These are phyloP conservation scores for Trichoderma sp. DNA, from an alignment of 2,329 filamentous ascomycete genomes.

Conservation along the genomic window DNA sequence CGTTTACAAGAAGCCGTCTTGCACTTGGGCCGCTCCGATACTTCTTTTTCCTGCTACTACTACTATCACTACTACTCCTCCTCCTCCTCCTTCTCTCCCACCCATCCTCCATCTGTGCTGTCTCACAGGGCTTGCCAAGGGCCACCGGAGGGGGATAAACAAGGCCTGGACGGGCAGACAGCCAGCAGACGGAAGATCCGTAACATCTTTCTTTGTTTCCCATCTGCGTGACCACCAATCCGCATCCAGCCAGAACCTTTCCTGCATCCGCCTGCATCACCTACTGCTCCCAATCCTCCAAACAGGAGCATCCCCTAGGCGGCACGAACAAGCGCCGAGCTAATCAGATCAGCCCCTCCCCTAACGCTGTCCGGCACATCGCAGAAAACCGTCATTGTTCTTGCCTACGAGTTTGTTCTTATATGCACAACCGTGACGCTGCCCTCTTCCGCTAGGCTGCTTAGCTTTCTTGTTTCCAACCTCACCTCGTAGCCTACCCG, in stretches of 20 bases:
- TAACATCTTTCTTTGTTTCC: neutral
- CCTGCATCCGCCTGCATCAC: slow-evolving; percentile 19
- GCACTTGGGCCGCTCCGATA: slow-evolving; percentile 1
- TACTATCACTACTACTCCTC: neutral
- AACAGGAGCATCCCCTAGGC: slow-evolving; percentile 9
- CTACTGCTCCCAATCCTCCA: slow-evolving; percentile 7
- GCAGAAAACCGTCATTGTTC: slow-evolving; percentile 6
- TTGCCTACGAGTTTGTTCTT: slow-evolving; percentile 13
- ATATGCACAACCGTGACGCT: slow-evolving; percentile 15
- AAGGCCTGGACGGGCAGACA: neutral
- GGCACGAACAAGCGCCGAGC: slow-evolving; percentile 30
- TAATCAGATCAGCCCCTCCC: slow-evolving; percentile 28
- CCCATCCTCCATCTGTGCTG: neutral
- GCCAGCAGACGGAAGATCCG: neutral
- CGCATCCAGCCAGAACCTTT: slow-evolving; percentile 14
- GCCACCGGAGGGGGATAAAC: neutral
- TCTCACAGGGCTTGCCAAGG: neutral
- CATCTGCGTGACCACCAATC: slow-evolving; percentile 1
- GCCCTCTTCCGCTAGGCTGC: slow-evolving; percentile 23
- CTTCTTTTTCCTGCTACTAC: neutral
- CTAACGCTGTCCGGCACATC: slow-evolving; percentile 24
- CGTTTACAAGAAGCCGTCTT: slow-evolving; percentile 9
- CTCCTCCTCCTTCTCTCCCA: slow-evolving; percentile 5
- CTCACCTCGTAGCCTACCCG: slow-evolving; percentile 23
- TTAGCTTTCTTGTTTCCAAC: slow-evolving; percentile 23